Base-by-base conservation (phyloP, 495 filamentous ascomycete genomes). In the Xylaria cubensis region DNA sequence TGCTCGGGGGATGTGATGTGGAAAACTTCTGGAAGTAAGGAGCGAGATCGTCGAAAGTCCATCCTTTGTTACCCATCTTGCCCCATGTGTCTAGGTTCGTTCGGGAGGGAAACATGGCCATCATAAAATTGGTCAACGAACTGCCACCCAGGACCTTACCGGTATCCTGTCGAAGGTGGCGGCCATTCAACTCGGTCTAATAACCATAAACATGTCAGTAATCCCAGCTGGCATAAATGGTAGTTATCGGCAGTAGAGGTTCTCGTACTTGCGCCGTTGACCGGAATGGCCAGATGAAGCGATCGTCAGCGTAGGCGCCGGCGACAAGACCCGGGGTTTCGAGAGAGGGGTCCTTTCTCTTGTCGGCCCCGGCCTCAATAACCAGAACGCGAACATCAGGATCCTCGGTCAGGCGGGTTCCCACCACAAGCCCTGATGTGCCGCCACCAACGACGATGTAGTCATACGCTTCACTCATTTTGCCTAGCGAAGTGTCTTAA, bases 371-470 rank as follows among this genome's bases (percentile, higher is more conserved):
- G 19, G 87, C 87, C 75, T 91, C 89, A 67, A 91, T 77, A 7
- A 90, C 83, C 2, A 88, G 69, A 6, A 90, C 84, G 2, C 73
- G 65, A 6, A 81, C 75, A 42, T 79, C 59, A 15, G 79, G 74
- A 65, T 84, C 75, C 51, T 86, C 86, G 32, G 79, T 80, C 12
- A 89, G 80, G 5, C 88, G 82, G 48, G 78, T 78, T 6, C 92
- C 93, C 77, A 97, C 90, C 44, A 94, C 93, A 79, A 93, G 92
- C 72, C 94, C 94, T 9, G 93, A 92, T 39, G 93, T 96, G 74
- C 93, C 93, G 66, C 93, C 93, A 70, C 93, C 93, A 9, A 95
- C 90, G 75, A 96, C 90, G 73, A 97, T 83, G 81, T 94, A 95
- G 84, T 97, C 93, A 83, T 90, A 97, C 5, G 77, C 64, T 69